Percentiles rank a stretch among this genome's conserved stretches.
These are phyloP conservation scores for Aspergillus persii DNA, from an alignment of 2,329 filamentous ascomycete species.

Conservation along the genomic window DNA sequence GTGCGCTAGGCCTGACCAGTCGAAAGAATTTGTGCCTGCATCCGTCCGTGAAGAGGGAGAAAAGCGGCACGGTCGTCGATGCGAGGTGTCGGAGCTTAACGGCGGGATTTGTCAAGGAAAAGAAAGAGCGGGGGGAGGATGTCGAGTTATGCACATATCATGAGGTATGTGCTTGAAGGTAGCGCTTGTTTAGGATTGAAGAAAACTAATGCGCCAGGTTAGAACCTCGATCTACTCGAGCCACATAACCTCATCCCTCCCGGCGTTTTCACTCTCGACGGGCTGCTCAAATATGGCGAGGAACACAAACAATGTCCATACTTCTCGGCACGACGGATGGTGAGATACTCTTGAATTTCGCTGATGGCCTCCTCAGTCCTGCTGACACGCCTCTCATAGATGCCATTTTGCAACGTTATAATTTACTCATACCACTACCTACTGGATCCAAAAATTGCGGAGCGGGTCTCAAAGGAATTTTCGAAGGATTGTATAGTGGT, in stretches of 20 bases:
- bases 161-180: conserved; percentile 58
- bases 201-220: not conserved
- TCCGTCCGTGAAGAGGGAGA: conserved; percentile 92
- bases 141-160: conserved; percentile 95
- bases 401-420: conserved; percentile 99
- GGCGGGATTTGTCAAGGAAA: conserved; percentile 95
- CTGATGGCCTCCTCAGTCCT: not conserved
- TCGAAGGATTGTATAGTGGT: conserved; percentile 98
- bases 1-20: conserved; percentile 87
- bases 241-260: conserved; percentile 92
- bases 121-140: conserved; percentile 91
- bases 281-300: conserved; percentile 83
- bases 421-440: conserved; percentile 99
- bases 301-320: conserved; percentile 97
- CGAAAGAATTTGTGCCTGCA: conserved; percentile 97
- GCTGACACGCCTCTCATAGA: conserved; percentile 52
- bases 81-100: conserved; percentile 94
- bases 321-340: conserved; percentile 93
- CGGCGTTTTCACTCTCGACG: conserved; percentile 93
- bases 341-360: conserved; percentile 36
- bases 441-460: conserved; percentile 95
- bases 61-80: conserved; percentile 91
- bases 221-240: conserved; percentile 92
- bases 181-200: not conserved
- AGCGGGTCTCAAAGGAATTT: conserved; percentile 88